Evolutionary conservation across 2,329 filamentous ascomycete species (phyloP).

Genomic region (Fusarium sp.): DNA sequence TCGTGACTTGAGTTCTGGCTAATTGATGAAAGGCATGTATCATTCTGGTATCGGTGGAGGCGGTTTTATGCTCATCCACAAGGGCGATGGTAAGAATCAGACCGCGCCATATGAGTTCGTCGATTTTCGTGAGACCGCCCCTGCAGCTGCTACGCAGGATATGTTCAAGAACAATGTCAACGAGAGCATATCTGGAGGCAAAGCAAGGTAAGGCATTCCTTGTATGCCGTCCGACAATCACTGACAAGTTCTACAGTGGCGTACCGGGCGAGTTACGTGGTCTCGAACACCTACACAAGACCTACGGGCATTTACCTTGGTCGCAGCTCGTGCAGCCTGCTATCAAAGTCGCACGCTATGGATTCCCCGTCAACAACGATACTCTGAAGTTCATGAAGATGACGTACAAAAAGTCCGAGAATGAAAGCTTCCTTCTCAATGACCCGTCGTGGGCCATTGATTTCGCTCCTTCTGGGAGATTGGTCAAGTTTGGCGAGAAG

Average conservation of each 20-base stretch:
- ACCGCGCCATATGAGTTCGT: constrained; percentile 77
- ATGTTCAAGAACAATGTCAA: constrained; percentile 82
- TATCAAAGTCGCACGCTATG: constrained; percentile 77
- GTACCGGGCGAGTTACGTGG: constrained; percentile 80
- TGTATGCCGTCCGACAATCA: accelerated
- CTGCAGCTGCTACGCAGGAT: constrained; percentile 80
- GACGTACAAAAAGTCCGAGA: constrained; percentile 59
- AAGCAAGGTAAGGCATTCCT: constrained; percentile 73
- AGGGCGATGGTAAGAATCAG: constrained; percentile 63
- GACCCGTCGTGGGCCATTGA: constrained; percentile 85
- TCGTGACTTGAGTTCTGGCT: accelerated
- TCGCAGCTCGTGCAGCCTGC: constrained; percentile 76
- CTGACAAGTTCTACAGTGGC: constrained; percentile 58
- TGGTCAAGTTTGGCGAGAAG: constrained; percentile 75
- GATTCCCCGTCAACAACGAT: constrained; percentile 79
- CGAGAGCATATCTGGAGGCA: constrained; percentile 75
- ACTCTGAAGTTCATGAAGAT: constrained; percentile 77
- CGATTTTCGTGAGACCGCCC: constrained; percentile 88
- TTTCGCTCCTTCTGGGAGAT: constrained; percentile 81
- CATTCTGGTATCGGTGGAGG: constrained; percentile 81
- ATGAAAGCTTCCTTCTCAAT: constrained; percentile 70
- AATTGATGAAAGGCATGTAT: constrained; percentile 64
- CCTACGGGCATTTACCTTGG: constrained; percentile 75
- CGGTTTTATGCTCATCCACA: constrained; percentile 81
- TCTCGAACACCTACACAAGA: constrained; percentile 78